Base-by-base conservation (phyloP, 2,329 filamentous ascomycete genomes). In the Akanthomyces lecanii region DNA sequence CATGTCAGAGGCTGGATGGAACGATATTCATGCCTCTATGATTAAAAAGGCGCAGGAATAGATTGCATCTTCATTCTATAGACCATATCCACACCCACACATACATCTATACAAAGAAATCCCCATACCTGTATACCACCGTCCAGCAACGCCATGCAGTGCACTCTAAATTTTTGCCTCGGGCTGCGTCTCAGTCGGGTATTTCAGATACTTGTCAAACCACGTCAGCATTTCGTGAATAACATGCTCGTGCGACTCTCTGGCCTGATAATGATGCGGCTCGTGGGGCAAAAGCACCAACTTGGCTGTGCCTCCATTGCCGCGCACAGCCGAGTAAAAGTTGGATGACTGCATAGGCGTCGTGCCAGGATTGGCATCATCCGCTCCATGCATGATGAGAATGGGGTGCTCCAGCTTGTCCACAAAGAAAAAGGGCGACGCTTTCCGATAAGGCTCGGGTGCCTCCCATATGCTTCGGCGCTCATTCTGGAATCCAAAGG, bases 1-100 rank as follows among this genome's bases (percentile, higher is more conserved):
- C 40, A 78, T 82, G 58, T 83, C 82, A 58, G 82, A 85, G 66
- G 70, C 67, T 25, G 81, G 79, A 8, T 84, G 82, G 81, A 70
- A 70, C 63, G 74, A 72, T 28, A 82, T 85, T 25, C 83, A 85
- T 64, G 74, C 69, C n/a, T 80, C 78, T 71, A 77, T 85, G 73
- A 61, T 74, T 4, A 66, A 66, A 40, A 74, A 75, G 67, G 66
- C 82, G 50, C 71, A 75, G 59, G 68, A 70, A 62, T 71, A 73
- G 57, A 11, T 51, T 16, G 18, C 23, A 40, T 38, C 18, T 44
- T 47, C n/a, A 53, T 53, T 53, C 44, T 40, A 59, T 40, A 59
- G 33, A 59, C 21, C 28, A 36, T 5, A 36, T 5, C 21, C 12
- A 42, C 36, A 21, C 21, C 21, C 45, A 21, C 36, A 18, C 23